A percentile compares a stretch with the other conserved stretches of the same genome.
Conservation (phyloP, 176 grass and related monocot species). For the Rhynchospora breviuscula region DNA sequence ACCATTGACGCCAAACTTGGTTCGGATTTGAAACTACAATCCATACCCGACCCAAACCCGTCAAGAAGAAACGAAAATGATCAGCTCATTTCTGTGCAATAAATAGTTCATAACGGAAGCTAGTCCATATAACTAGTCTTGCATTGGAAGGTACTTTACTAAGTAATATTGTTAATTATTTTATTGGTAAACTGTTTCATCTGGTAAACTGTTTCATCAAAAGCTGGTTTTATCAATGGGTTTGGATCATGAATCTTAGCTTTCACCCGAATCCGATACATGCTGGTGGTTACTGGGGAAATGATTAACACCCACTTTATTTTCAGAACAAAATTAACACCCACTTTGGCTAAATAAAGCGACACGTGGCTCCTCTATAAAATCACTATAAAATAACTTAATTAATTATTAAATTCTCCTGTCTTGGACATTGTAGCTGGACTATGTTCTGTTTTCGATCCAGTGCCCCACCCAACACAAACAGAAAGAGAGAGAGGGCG, state of each 20-base stretch:
- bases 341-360: neutral
- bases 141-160: neutral
- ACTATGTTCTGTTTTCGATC: conserved; percentile 5
- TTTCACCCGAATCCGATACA: neutral
- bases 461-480: neutral
- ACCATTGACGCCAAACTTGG: neutral
- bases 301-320: neutral
- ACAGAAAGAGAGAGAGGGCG: neutral
- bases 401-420: conserved; percentile 3
- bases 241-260: neutral
- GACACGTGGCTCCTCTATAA: conserved; percentile 9
- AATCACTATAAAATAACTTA: neutral
- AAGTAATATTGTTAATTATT: neutral
- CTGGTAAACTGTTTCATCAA: neutral
- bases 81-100: neutral
- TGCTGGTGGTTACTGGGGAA: neutral
- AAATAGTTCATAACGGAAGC: neutral
- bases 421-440: conserved; percentile 17
- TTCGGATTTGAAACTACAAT: neutral
- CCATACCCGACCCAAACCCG: neutral
- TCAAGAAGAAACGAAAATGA: neutral
- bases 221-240: neutral
- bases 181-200: neutral
- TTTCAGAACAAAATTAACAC: neutral
- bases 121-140: neutral